These are phyloP conservation scores for Aspergillus olivimuriae DNA, from an alignment of 495 filamentous ascomycete species.

Conservation along the genomic window DNA sequence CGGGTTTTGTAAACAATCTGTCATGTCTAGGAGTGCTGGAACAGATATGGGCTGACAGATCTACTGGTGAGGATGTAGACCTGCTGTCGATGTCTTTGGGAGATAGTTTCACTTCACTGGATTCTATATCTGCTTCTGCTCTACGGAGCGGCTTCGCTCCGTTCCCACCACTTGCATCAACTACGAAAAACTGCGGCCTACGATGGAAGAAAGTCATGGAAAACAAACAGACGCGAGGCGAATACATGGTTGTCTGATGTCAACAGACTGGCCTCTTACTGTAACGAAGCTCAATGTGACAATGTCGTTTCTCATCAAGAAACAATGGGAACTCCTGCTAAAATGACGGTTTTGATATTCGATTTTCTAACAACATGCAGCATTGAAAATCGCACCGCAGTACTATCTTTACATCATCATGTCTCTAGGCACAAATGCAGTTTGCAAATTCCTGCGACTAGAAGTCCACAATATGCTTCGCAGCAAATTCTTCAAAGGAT, in stretches of 20 bases:
- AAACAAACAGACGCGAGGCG: constrained; percentile 58
- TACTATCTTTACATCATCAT: too few relatives aligned
- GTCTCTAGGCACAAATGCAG: too few relatives aligned
- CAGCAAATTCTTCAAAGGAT: constrained; percentile 14
- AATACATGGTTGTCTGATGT: constrained; percentile 77
- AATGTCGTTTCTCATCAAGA: too few relatives aligned
- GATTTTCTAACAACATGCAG: too few relatives aligned
- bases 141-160: not conserved
- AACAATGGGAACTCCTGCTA: too few relatives aligned
- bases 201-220: constrained; percentile 75
- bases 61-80: constrained; percentile 18
- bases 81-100: not conserved
- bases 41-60: constrained; percentile 64
- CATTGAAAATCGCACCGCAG: too few relatives aligned
- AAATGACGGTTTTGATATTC: too few relatives aligned
- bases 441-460: not conserved
- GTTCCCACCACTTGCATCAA: not conserved
- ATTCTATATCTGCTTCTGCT: constrained; percentile 3
- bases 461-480: constrained; percentile 1
- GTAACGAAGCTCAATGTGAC: too few relatives aligned
- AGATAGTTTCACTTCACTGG: constrained; percentile 12
- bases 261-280: too few relatives aligned
- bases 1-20: constrained; percentile 88
- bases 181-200: constrained; percentile 46
- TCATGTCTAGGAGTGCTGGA: constrained; percentile 81